Base-by-base conservation (phyloP, 306 rosid species). In the Geum urbanum region DNA sequence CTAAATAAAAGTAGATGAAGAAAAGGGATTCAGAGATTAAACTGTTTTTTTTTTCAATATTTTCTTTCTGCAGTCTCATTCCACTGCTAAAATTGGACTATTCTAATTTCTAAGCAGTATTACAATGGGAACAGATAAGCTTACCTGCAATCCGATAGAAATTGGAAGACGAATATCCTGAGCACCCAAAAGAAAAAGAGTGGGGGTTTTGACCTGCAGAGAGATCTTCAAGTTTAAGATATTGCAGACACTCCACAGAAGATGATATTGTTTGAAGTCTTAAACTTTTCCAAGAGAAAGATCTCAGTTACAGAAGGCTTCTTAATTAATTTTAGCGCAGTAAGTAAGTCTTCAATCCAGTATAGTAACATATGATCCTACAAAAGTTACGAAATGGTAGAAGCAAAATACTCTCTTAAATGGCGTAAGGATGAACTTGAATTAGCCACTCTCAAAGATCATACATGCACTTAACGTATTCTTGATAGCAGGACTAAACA, bases 171-270 rank as follows among this genome's bases (percentile, higher is more conserved):
- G 96, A 63, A 81, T 77, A 86, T 92, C 97, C 78, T 81, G 78
- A 12, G 95, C 89, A 55, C 96, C 97, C 75, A 92, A 59, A 56
- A 92, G 85, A 76, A 92, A 87, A 76, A 92, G 78, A 57, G 84
- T 92, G 66, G 95, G 95, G 35, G 96, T 72, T 80, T 87, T 91
- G 58, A 86, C 97, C 97, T 91, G 82, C 73, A 76, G 55, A 81
- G 59, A 79, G 45, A 56, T 67, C 14, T 77, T 72, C 66, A 51
- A 67, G 45, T 63, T 48, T 12, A 49, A 44, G 67, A 70, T 46
- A 35, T 59, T 27, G 39, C 13, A 79, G 50, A 51, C 10, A 69
- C 67, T 46, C 44, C 69, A n/a, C 61, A 46, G 9, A 13, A 49
- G 19, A 62, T 44, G 57, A 20, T 18, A 10, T 51, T 19, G n/a